Evolutionary conservation across 441 rosid genomes (phyloP), one percentile per base, ranked within the genome.

Genomic region (Capsella rubella): DNA sequence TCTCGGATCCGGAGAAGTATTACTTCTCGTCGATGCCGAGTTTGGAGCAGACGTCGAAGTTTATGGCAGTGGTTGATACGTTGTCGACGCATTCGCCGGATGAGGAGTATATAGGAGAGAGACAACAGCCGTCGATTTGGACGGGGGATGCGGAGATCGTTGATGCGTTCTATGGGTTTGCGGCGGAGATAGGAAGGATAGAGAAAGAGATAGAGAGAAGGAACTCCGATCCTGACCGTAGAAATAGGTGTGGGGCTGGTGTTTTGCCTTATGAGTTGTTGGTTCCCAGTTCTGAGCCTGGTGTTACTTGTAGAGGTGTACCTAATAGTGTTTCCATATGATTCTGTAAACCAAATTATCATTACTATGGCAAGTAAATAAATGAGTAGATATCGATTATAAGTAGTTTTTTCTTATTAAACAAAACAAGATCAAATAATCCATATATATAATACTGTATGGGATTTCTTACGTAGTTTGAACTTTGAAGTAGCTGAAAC

Each of bases 291-390:
- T 95, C 99, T 14, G 96, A 74, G 4, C 95, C 99, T 1, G 99
- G 99, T 0, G 99, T 93, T 37, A 95, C 99, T 8, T 95, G 98
- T 68, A 83, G 96, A 80, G 99, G 99, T 2, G 90, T 95, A 21
- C 99, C 99, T n/a, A 95, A 95, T 67, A 95, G 99, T 61, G 90
- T 92, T 6, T 89, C 99, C 0, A 95, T 95, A 64, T 95, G 78
- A 90, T 46, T 37, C 11, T 3, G 40, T 37, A 1, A 10, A 18
- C 0, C 8, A 21, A 1, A 10, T 18, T 49, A 21, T 21, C 25
- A 21, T 18, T 8, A 18, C 11, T 16, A 7, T 43, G 21, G 8
- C 29, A 57, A 14, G 4, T 37, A 16, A 53, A 0, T 69, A 15
- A 34, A 35, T 35, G 52, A 67, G 59, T 14, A 18, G 13, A 51